A percentile compares a stretch with the other conserved stretches of the same genome.
Evolutionary conservation across 1,284 basidiomycete species (phyloP).

Genomic region (Rhodotorula sp.): DNA sequence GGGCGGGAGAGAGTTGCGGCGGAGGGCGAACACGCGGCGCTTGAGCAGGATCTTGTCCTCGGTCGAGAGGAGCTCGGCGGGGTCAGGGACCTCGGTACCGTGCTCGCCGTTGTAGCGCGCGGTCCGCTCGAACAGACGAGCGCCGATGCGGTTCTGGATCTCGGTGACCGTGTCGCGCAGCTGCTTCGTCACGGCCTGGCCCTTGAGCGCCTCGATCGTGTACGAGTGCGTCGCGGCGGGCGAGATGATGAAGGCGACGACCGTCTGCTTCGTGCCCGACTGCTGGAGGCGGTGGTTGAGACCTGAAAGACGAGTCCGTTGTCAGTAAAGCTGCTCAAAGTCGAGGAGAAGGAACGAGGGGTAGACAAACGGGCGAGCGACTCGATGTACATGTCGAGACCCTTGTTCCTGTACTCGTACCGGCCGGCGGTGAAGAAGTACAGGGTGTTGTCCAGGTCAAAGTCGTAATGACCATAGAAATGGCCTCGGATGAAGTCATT

Average conservation of each 20-base stretch:
- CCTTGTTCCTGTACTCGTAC: conserved; percentile 99
- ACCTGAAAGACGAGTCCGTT: conserved; percentile 41
- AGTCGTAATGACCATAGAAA: conserved; percentile 74
- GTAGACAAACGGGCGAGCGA: conserved; percentile 70
- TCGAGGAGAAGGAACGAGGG: not conserved
- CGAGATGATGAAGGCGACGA: conserved; percentile 99
- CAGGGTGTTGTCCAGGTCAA: conserved; percentile 76
- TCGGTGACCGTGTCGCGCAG: conserved; percentile 90
- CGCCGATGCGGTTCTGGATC: conserved; percentile 88
- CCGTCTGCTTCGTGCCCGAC: conserved; percentile 71
- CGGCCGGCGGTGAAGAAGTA: conserved; percentile 99
- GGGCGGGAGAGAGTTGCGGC: conserved; percentile 87
- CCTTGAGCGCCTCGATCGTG: conserved; percentile 95
- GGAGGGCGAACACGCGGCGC: conserved; percentile 91
- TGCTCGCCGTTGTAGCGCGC: conserved; percentile 83
- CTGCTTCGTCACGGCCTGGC: conserved; percentile 96
- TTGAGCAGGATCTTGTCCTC: conserved; percentile 96
- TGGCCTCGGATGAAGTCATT: conserved; percentile 96
- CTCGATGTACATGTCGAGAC: conserved; percentile 99
- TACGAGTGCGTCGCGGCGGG: conserved; percentile 94
- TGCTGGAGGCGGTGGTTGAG: conserved; percentile 86
- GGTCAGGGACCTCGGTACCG: conserved; percentile 66
- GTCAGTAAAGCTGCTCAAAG: not conserved
- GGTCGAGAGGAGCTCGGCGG: conserved; percentile 75
- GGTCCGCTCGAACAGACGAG: conserved; percentile 88